Evolutionary conservation across 108 stramenopile species (phyloP), one percentile per base, ranked within the genome.

Genomic region (Fistulifera pelliculosa): DNA sequence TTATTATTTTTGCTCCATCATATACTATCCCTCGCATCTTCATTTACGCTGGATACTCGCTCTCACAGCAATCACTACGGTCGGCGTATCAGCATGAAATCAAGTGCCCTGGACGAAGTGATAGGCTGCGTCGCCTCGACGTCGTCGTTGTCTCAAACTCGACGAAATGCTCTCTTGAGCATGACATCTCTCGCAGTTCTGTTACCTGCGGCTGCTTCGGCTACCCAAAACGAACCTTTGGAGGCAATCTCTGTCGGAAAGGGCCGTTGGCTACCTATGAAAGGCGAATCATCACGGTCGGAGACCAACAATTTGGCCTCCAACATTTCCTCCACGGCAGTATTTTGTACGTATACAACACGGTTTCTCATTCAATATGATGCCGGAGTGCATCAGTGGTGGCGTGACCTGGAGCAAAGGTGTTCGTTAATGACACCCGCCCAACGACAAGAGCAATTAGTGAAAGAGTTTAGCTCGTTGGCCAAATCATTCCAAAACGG

Each of bases 301-400:
- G n/a, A n/a, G n/a, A n/a, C n/a, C n/a, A n/a, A n/a, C n/a, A n/a
- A n/a, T n/a, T n/a, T n/a, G n/a, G n/a, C n/a, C n/a, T n/a, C n/a
- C n/a, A n/a, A n/a, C n/a, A n/a, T 8, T 35, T 35, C 31, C 31
- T 35, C 31, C 6, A 35, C 31, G 15, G 58, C 83, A n/a, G 62
- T 64, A 4, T 91, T 91, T 69, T 62, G 62, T 2, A 81, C 82
- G 13, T 91, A 87, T 43, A 49, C 74, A 11, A 58, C 85, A 10
- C 58, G 89, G 27, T 84, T 91, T 62, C 51, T 91, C 2, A 65
- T 91, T 16, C 67, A 66, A 24, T 91, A 80, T 54, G 89, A 91
- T 52, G 52, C 49, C 22, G 71, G 71, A 6, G 81, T 73, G 1
- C 47, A 62, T 0, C 28, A 56, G 0, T 91, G 89, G 89, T 91